A percentile compares a stretch with the other conserved stretches of the same genome.
These are phyloP conservation scores for Termitomyces bulborhizus DNA, from an alignment of 768 basidiomycete genomes.

Conservation along the genomic window DNA sequence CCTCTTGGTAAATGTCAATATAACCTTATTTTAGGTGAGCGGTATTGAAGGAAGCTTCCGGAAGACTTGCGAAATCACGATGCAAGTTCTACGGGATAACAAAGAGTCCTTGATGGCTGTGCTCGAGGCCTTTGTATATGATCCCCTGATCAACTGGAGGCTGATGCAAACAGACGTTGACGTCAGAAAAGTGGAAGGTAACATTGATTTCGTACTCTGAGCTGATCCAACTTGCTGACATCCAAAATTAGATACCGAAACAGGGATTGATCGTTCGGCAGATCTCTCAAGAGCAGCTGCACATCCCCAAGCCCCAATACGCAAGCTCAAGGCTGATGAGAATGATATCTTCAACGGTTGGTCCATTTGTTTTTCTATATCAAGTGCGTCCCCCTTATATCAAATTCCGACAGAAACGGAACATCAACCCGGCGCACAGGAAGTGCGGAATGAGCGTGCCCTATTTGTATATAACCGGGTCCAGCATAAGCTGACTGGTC, in stretches of 20 bases:
- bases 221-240: background rate
- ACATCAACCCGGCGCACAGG: conserved; percentile 61
- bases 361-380: conserved; percentile 9
- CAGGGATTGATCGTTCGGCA: conserved; percentile 47
- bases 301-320: conserved; percentile 72
- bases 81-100: conserved; percentile 93
- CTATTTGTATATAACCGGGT: conserved; percentile 92
- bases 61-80: conserved; percentile 94
- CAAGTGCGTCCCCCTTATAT: background rate
- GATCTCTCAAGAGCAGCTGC: conserved; percentile 64
- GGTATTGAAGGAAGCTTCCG: conserved; percentile 98
- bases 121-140: conserved; percentile 97
- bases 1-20: background rate
- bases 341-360: conserved; percentile 89
- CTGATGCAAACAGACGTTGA: conserved; percentile 83
- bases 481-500: conserved; percentile 90
- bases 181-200: conserved; percentile 62
- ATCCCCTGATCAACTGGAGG: conserved; percentile 97
- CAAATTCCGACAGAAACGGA: conserved; percentile 28
- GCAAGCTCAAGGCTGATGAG: conserved; percentile 87
- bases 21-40: conserved; percentile 60
- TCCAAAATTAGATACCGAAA: conserved; percentile 30
- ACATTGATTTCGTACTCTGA: conserved; percentile 5
- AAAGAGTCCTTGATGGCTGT: conserved; percentile 99
- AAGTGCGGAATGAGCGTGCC: conserved; percentile 88